Evolutionary conservation across 306 rosid species (phyloP).

Genomic region (Quercus gilva): DNA sequence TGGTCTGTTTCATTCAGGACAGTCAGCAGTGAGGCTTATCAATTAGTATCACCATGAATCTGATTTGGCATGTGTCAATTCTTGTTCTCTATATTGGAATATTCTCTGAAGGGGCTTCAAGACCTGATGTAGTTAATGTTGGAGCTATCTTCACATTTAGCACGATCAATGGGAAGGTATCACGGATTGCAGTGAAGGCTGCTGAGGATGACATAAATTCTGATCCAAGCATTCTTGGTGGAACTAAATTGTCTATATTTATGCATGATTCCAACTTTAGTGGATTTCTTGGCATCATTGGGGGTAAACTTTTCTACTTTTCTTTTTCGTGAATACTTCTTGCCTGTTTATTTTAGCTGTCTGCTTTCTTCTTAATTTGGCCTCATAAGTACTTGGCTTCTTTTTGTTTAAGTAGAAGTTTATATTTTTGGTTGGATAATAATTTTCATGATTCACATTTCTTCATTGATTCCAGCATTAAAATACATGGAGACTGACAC

Average conservation of each 20-base stretch:
- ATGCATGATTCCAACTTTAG: constrained; percentile 43
- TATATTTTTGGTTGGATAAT: not conserved
- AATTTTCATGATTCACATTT: not conserved
- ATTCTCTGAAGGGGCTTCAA: constrained; percentile 28
- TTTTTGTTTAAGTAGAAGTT: not conserved
- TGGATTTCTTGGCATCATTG: constrained; percentile 50
- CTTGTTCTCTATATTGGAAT: constrained; percentile 29
- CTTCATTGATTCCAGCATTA: constrained; percentile 33
- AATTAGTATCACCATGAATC: constrained; percentile 23
- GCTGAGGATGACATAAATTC: constrained; percentile 51
- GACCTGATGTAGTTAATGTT: constrained; percentile 37
- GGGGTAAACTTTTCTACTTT: constrained; percentile 31
- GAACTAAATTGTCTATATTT: constrained; percentile 39
- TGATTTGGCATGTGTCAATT: constrained; percentile 30
- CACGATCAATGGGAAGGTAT: constrained; percentile 45
- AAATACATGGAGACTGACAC: constrained; percentile 43
- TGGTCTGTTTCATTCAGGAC: constrained; percentile 4
- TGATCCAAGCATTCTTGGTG: constrained; percentile 44
- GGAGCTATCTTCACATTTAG: constrained; percentile 42
- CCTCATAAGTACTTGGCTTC: not conserved
- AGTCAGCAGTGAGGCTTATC: not conserved
- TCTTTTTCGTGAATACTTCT: not conserved
- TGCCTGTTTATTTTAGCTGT: not conserved
- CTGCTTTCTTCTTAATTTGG: not conserved
- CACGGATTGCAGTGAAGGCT: constrained; percentile 45